These are phyloP conservation scores for Evansstolkia leycettana DNA, from an alignment of 495 filamentous ascomycete genomes.

Conservation along the genomic window DNA sequence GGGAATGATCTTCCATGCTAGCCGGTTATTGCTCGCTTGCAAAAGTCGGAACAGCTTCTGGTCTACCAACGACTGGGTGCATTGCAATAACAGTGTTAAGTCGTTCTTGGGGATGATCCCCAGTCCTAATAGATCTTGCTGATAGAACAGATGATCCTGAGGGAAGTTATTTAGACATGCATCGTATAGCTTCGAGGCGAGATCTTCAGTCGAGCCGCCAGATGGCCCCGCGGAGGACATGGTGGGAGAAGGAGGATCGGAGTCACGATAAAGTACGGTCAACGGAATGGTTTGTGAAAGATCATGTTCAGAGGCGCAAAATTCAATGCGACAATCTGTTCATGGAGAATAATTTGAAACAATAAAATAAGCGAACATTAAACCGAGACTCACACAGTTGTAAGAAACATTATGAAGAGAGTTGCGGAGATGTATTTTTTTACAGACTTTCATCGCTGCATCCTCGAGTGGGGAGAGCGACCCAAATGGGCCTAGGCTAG, in stretches of 20 bases:
- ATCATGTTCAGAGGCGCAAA: constrained; percentile 14
- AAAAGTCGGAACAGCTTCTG: constrained; percentile 57
- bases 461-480: constrained; percentile 9
- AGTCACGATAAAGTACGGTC: constrained; percentile 3
- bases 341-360: too few species aligned
- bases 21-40: constrained; percentile 33
- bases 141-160: constrained; percentile 45
- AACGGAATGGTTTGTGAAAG: constrained; percentile 15
- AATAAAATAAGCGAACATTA: too few species aligned
- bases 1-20: constrained; percentile 56
- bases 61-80: constrained; percentile 49
- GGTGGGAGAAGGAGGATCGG: constrained; percentile 5
- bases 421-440: too few species aligned
- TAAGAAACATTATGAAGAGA: too few species aligned
- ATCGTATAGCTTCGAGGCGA: constrained; percentile 34
- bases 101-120: constrained; percentile 48
- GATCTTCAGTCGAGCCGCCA: constrained; percentile 19
- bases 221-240: constrained; percentile 25
- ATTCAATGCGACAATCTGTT: too few species aligned
- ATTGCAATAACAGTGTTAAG: constrained; percentile 41
- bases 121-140: constrained; percentile 52
- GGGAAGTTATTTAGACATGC: constrained; percentile 26
- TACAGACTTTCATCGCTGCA: constrained; percentile 12
- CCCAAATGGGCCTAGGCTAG: constrained; percentile 4
- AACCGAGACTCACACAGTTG: too few species aligned